Conservation (phyloP, 768 basidiomycete species). For the Dacryopinax spathularia region DNA sequence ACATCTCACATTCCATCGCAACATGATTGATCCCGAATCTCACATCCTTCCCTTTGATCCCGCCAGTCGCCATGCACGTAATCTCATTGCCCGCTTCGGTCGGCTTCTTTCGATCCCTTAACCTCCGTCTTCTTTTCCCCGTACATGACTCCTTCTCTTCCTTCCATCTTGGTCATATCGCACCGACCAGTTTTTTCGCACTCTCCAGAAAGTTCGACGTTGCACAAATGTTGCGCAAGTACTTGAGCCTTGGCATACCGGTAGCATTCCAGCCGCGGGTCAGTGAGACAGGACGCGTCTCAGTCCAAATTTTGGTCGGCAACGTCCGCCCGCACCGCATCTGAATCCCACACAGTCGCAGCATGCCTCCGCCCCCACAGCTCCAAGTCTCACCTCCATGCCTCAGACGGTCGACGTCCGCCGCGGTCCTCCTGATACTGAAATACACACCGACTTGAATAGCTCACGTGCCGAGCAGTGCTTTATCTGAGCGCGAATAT, state of each 20-base stretch:
- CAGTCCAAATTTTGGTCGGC: neutral
- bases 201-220: neutral
- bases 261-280: neutral
- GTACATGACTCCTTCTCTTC: neutral
- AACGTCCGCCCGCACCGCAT: neutral
- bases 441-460: too few species aligned
- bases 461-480: neutral
- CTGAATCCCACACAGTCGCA: neutral
- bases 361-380: neutral
- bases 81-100: neutral
- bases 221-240: too few species aligned
- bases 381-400: neutral
- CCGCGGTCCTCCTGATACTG: neutral
- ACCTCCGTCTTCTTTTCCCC: neutral
- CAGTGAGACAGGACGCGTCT: neutral
- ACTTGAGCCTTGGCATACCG: neutral
- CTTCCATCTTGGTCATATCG: neutral
- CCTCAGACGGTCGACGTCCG: neutral
- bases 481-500: too few species aligned
- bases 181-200: neutral
- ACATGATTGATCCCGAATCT: neutral
- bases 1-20: slow-evolving; percentile 4
- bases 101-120: neutral
- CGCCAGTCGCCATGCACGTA: neutral
- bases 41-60: neutral